A percentile compares a stretch with the other conserved stretches of the same genome.
These are phyloP conservation scores for Aegilops sharonensis DNA, from an alignment of 176 grass and related monocot genomes.

Conservation along the genomic window DNA sequence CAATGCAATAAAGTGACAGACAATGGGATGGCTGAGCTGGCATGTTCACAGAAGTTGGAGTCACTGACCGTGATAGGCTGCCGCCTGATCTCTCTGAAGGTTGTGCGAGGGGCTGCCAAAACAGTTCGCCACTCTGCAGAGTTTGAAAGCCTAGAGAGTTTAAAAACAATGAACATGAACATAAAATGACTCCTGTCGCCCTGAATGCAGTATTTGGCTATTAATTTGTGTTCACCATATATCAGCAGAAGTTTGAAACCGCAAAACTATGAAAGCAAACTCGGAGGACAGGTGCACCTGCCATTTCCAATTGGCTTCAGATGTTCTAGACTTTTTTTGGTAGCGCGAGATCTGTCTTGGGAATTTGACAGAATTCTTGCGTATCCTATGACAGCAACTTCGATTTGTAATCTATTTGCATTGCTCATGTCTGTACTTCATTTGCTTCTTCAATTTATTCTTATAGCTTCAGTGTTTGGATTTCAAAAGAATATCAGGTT, in stretches of 20 bases:
- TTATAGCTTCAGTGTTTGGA: background rate
- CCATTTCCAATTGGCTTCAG: background rate
- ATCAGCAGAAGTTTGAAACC: background rate
- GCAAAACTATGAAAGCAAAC: background rate
- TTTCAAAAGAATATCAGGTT: background rate
- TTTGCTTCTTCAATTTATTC: background rate
- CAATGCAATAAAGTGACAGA: slow-evolving; percentile 46
- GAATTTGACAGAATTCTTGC: background rate
- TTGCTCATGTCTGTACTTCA: background rate
- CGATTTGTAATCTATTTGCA: background rate
- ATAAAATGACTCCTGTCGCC: too few species aligned
- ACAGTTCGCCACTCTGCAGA: slow-evolving; percentile 12
- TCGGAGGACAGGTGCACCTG: background rate
- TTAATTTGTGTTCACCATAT: background rate
- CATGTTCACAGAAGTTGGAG: slow-evolving; percentile 39
- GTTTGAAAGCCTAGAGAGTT: background rate
- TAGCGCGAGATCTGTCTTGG: background rate
- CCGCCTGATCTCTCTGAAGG: slow-evolving; percentile 36
- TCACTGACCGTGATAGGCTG: slow-evolving; percentile 44
- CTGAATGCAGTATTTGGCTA: background rate
- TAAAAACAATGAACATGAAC: slow-evolving; percentile 4
- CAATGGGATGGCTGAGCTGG: slow-evolving; percentile 32
- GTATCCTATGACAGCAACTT: background rate
- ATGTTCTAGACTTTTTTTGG: background rate
- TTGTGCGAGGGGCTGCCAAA: slow-evolving; percentile 45